Evolutionary conservation across 2,329 filamentous ascomycete genomes (phyloP), one percentile per base, ranked within the genome.

Genomic region (Neonectria magnoliae): DNA sequence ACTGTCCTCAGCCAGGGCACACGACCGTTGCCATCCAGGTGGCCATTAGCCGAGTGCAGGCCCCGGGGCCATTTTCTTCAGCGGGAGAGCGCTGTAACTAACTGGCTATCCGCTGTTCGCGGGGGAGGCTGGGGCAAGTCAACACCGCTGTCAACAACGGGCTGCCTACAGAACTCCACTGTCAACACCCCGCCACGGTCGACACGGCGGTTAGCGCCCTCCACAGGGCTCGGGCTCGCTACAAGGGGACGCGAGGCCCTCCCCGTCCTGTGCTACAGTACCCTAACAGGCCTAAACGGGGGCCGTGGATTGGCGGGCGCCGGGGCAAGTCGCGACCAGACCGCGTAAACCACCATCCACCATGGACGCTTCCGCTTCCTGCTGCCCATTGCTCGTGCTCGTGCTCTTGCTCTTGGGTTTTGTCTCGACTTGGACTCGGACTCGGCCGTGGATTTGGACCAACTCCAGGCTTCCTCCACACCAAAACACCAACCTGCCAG

Each of bases 251-350:
- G 36, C 36, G 36, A n/a, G 36, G 14, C 13, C 33, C 33, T 29
- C 10, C 10, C 31, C 31, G 33, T 14, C 14, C 36, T 38, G 36
- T 38, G 38, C n/a, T 18, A 42, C 38, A 20, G 38, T 38, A 38
- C 38, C n/a, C n/a, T 42, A 20, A 42, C 38, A 42, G 38, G n/a
- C n/a, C 38, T 20, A 18, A 42, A 18, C 38, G 38, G 38, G 60
- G 53, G 20, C 38, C 36, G 54, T 16, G 33, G 6, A 33, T 33
- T 47, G 16, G 33, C n/a, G 22, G 48, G 33, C 20, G 51, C 18
- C 27, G 57, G 63, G 56, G 59, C 67, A 71, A 71, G 72, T 75
- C 73, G 74, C 73, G 73, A 72, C 73, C 56, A 65, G 69, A 76
- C 74, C 75, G 73, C 74, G 74, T 76, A 74, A 74, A 71, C 69